Evolutionary conservation across 108 stramenopile species (phyloP), one percentile per base, ranked within the genome.

Genomic region (Aurantiochytrium sp.): DNA sequence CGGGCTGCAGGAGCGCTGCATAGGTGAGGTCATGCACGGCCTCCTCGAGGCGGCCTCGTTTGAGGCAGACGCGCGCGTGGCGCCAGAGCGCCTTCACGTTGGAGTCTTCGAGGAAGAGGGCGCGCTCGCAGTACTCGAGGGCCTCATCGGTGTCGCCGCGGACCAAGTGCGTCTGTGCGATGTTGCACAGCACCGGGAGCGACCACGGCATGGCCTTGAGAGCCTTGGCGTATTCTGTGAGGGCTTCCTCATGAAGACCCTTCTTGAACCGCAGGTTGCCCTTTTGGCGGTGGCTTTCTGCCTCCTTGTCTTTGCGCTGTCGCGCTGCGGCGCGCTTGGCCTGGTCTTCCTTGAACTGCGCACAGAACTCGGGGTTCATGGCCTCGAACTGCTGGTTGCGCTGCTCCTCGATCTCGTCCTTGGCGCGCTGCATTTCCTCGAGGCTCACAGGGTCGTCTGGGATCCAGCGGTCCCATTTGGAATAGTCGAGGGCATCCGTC

Each of bases 291-390:
- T 22, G 45, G 10, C 8, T 68, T 10, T 89, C 87, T 5, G 89
- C 86, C 30, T 32, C 55, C 52, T 87, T 68, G 27, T 73, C 55
- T 39, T 89, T 89, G 27, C 59, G 34, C 19, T 85, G 27, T 15
- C 54, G 21, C 19, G 39, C 41, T 19, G 55, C 55, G 37, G 68
- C 27, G 0, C 89, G 86, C n/a, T 65, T 68, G 31, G 37, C 86
- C 55, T 86, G 85, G 42, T 89, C 89, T 2, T 68, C 39, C 34
- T 37, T 36, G 52, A 86, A 89, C 32, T 89, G 89, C 34, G 21
- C 4, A 37, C 89, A 89, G 68, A 89, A 89, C 19, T 89, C 89
- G 45, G 89, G 89, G 32, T 89, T 89, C 22, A 34, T 69, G 24
- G 31, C 27, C 55, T 89, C 89, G 30, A 89, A 89, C 21, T 55